Conservation (phyloP, 2,329 filamentous ascomycete species). For the Botrytis fabae region DNA sequence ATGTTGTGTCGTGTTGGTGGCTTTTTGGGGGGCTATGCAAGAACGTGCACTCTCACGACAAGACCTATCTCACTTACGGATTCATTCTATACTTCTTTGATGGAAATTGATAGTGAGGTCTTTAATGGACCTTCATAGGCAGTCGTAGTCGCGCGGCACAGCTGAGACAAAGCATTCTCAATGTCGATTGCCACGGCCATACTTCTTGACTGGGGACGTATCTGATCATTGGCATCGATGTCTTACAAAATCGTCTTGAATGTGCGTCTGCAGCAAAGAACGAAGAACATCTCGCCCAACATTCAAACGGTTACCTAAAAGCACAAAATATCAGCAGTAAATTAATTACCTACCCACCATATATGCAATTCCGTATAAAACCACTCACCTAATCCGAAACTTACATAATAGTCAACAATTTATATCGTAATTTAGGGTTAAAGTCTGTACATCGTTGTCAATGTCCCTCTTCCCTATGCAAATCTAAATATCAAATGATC, state of each 20-base stretch:
- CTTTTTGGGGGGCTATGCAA: neutral
- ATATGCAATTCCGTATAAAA: neutral
- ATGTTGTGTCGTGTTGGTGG: conserved; percentile 12
- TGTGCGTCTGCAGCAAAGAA: neutral
- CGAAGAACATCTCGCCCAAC: neutral
- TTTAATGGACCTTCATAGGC: neutral
- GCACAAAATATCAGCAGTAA: neutral
- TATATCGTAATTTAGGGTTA: neutral
- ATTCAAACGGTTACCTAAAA: neutral
- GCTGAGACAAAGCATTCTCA: neutral
- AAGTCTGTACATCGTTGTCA: neutral
- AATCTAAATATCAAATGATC: neutral
- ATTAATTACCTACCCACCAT: neutral
- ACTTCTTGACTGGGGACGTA: neutral
- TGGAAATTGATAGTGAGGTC: neutral
- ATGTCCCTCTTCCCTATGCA: neutral
- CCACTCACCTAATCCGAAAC: neutral
- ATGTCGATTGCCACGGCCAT: neutral
- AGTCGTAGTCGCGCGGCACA: conserved; percentile 3
- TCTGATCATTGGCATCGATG: neutral
- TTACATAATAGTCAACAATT: neutral
- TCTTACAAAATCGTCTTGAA: neutral
- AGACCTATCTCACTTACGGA: neutral
- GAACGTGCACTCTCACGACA: neutral
- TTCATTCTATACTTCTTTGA: neutral